Evolutionary conservation across 202 grass and related monocot genomes (phyloP).

Genomic region (Setaria italica): DNA sequence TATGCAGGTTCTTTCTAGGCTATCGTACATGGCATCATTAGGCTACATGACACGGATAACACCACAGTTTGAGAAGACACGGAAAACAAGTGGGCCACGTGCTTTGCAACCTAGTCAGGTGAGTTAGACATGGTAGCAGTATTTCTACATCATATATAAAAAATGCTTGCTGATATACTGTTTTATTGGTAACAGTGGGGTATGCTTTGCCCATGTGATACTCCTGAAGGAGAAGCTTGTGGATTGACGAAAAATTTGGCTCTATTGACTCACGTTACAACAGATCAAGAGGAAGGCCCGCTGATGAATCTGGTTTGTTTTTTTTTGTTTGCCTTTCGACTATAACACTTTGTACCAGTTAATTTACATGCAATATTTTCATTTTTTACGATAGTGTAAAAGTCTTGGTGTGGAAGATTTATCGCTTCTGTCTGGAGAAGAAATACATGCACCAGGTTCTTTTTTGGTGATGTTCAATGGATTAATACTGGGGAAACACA

Average conservation of each 20-base stretch:
- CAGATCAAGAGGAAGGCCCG: conserved; percentile 87
- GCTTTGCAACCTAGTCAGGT: conserved; percentile 99
- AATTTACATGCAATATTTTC: conserved; percentile 29
- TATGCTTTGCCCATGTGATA: conserved; percentile 99
- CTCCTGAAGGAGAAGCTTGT: conserved; percentile 98
- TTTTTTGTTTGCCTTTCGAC: conserved; percentile 32
- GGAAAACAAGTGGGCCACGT: conserved; percentile 97
- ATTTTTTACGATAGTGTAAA: conserved; percentile 68
- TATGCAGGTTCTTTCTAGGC: conserved; percentile 83
- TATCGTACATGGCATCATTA: conserved; percentile 94
- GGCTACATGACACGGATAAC: conserved; percentile 98
- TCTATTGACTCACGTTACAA: conserved; percentile 92
- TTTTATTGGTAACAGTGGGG: conserved; percentile 80
- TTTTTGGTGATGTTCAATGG: conserved; percentile 99
- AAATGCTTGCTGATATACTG: not conserved
- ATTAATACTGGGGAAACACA: conserved; percentile 93
- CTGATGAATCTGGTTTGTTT: conserved; percentile 77
- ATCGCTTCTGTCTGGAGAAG: conserved; percentile 72
- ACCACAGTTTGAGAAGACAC: conserved; percentile 95
- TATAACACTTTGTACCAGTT: not conserved
- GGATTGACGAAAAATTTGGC: conserved; percentile 99
- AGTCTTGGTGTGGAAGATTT: conserved; percentile 92
- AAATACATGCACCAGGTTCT: conserved; percentile 85
- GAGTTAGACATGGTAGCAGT: conserved; percentile 7
- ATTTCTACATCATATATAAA: conserved; percentile 11